phyloP scores from a whole-genome alignment of 352 stramenopile genomes.

The Peronospora destructor region DNA sequence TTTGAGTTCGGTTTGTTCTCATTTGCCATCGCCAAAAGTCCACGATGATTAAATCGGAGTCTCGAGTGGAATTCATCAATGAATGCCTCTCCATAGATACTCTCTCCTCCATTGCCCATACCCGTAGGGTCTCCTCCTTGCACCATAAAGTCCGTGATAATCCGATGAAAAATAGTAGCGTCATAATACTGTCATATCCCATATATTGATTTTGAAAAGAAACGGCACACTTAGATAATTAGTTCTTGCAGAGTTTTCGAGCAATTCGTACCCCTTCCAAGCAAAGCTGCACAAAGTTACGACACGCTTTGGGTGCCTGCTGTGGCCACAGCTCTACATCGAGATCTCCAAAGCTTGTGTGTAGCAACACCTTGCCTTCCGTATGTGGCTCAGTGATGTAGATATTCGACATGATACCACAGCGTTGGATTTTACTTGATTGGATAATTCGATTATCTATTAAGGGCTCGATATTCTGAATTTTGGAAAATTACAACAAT shows the following conservation, averaged over 20 bases:
- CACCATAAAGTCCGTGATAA: constrained; percentile 93
- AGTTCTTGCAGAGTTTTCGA: constrained; percentile 1
- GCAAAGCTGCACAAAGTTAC: constrained; percentile 91
- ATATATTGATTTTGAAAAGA: no score
- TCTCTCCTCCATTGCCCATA: constrained; percentile 76
- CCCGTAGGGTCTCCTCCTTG: constrained; percentile 91
- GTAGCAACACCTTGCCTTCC: constrained; percentile 92
- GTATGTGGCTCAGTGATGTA: constrained; percentile 96
- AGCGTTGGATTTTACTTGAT: no score
- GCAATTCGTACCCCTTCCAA: constrained; percentile 53
- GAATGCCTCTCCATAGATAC: constrained; percentile 75
- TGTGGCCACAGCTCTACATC: constrained; percentile 96
- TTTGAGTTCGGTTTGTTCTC: constrained; percentile 84
- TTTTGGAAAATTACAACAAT: no score
- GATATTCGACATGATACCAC: constrained; percentile 89
- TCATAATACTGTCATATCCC: constrained; percentile 87
- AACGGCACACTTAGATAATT: no score
- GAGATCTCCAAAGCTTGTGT: constrained; percentile 95
- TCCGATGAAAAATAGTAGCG: constrained; percentile 92
- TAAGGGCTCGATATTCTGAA: no score
- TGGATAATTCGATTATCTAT: no score
- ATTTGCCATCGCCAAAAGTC: constrained; percentile 93
- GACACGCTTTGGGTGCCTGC: constrained; percentile 92
- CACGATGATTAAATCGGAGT: constrained; percentile 93
- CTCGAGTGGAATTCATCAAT: constrained; percentile 91